These are phyloP conservation scores for Spiraea crenata DNA, from an alignment of 331 rosid species.

Conservation along the genomic window DNA sequence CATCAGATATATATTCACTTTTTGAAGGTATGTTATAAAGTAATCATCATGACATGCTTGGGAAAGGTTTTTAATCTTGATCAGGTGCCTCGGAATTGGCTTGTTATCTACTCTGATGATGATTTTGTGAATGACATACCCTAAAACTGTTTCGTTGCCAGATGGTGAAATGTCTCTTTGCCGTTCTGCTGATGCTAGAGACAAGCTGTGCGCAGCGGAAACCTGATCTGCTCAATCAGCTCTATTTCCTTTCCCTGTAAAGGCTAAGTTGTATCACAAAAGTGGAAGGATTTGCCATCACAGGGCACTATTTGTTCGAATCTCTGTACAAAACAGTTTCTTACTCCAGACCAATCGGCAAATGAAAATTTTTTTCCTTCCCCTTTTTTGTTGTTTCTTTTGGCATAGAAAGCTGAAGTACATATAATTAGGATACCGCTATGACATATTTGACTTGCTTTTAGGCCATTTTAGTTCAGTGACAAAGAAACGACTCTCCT, in stretches of 20 bases:
- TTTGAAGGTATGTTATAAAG: conserved; percentile 16
- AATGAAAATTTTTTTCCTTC: not conserved
- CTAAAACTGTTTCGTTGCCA: conserved; percentile 22
- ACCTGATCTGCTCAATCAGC: conserved; percentile 21
- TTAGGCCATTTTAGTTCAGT: too few species aligned
- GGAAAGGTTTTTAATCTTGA: not conserved
- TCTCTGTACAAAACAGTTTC: conserved; percentile 3
- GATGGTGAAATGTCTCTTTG: conserved; percentile 19
- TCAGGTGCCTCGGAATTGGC: conserved; percentile 24
- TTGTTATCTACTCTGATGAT: not conserved
- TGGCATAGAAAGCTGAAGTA: not conserved
- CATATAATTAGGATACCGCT: not conserved
- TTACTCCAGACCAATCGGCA: not conserved
- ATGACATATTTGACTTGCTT: not conserved
- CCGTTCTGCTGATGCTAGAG: conserved; percentile 25
- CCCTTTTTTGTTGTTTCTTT: not conserved
- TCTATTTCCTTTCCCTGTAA: conserved; percentile 20
- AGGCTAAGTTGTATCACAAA: conserved; percentile 6
- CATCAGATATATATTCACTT: conserved; percentile 20
- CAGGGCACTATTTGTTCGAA: not conserved
- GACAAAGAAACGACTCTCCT: not conserved
- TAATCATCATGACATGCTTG: conserved; percentile 1
- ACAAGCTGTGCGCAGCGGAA: conserved; percentile 37
- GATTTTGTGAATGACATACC: conserved; percentile 16
- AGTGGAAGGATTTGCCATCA: not conserved